Base-by-base conservation (phyloP, 441 rosid genomes). In the Iberis amara region DNA sequence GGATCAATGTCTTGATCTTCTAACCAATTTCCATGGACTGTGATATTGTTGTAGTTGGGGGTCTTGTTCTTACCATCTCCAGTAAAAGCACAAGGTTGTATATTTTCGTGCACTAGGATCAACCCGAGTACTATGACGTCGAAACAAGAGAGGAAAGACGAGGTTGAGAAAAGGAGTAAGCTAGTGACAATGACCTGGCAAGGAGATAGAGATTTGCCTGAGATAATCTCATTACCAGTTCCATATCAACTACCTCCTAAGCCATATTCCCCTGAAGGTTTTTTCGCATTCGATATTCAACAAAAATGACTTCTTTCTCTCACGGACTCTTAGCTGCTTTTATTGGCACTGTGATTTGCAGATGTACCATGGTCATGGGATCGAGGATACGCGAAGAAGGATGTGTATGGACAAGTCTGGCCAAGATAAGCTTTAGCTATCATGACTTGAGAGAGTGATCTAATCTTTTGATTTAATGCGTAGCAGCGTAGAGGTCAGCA, bases 301-400 rank as follows among this genome's bases (percentile, higher is more conserved):
- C 45, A 4, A 9, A 46, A 0, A 26, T 12, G 15, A 13, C 15
- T 57, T 30, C 28, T 58, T 73, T 39, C 15, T 43, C 21, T 28
- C 5, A 28, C 13, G 9, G 31, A 23, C 51, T 44, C 18, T 45
- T 58, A 41, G 39, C 6, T 7, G 3, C 0, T 46, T 32, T 12
- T 23, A 37, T 11, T 41, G 35, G 21, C 40, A 6, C 8, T 48
- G 32, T 39, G 48, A 14, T 33, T 28, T 64, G 55, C 87, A 88
- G 98, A 92, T 69, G 74, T 80, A 39, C 95, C 98, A 0, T 88
- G 95, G 96, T 92, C 88, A 15, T 85, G 98, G 98, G 96, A 88
- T 68, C 68, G 88, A 57, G 69, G 53, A 40, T 86, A 92, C 70
- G 65, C 39, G 27, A 72, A 85, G 71, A 83, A 78, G 74, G 98